These are phyloP conservation scores for Coemansia sp. DNA, from an alignment of 192 early-diverging fungal species.

Conservation along the genomic window DNA sequence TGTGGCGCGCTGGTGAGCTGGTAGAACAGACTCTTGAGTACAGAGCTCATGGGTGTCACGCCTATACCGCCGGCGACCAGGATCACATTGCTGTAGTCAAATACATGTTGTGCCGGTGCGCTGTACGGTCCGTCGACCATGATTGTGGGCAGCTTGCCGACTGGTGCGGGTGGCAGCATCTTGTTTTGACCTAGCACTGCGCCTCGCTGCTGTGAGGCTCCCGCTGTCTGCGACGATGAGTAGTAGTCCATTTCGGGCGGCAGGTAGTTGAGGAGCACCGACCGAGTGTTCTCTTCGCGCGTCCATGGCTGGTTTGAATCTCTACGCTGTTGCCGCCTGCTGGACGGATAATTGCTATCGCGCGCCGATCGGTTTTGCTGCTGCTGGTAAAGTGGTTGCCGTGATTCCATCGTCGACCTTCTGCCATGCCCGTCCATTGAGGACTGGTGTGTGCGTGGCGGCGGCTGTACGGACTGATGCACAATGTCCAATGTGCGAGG, in stretches of 20 bases:
- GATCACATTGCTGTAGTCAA: slow-evolving; percentile 63
- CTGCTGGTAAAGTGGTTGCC: neutral
- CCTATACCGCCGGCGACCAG: slow-evolving; percentile 72
- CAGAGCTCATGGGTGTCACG: slow-evolving; percentile 73
- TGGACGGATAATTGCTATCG: neutral
- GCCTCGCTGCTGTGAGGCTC: neutral
- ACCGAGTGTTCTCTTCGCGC: slow-evolving; percentile 7
- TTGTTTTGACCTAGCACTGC: slow-evolving; percentile 13
- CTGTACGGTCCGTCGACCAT: slow-evolving; percentile 83
- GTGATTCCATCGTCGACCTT: neutral
- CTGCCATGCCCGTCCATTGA: neutral
- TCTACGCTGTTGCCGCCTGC: slow-evolving; percentile 10
- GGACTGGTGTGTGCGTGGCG: neutral
- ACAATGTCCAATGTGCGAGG: slow-evolving; percentile 9
- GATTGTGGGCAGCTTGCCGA: slow-evolving; percentile 53
- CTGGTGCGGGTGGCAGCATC: slow-evolving; percentile 12
- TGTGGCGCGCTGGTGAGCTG: slow-evolving; percentile 31
- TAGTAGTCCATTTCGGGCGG: slow-evolving; percentile 32
- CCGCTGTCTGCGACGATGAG: neutral
- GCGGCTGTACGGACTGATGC: slow-evolving; percentile 3
- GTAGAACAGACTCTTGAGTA: slow-evolving; percentile 69
- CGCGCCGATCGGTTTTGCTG: neutral
- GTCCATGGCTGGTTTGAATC: slow-evolving; percentile 1
- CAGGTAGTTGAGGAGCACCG: slow-evolving; percentile 16
- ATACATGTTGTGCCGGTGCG: slow-evolving; percentile 76